These are phyloP conservation scores for Aspergillus hortae DNA, from an alignment of 2,329 filamentous ascomycete genomes.

Conservation along the genomic window DNA sequence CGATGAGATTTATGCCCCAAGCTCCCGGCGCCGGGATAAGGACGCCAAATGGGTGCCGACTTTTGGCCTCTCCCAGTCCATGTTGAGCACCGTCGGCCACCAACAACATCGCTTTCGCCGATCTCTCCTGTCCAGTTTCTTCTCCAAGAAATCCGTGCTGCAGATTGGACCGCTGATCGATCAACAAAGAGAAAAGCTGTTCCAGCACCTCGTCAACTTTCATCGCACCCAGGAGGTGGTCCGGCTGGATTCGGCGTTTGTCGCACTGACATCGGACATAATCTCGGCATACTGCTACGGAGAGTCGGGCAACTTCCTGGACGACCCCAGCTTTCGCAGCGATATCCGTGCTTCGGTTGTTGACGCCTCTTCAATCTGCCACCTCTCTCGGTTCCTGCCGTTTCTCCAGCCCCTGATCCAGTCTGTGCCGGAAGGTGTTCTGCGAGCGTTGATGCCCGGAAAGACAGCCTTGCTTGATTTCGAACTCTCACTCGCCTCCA, in stretches of 20 bases:
- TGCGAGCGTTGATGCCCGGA: neutral
- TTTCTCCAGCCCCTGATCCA: neutral
- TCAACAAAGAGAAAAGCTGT: constrained; percentile 19
- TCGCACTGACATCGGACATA: constrained; percentile 33
- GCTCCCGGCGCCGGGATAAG: constrained; percentile 21
- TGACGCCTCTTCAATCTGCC: constrained; percentile 21
- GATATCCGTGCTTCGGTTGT: constrained; percentile 17
- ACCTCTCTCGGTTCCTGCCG: constrained; percentile 17
- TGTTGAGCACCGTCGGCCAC: constrained; percentile 35
- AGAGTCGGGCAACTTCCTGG: constrained; percentile 28
- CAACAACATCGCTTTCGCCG: constrained; percentile 42
- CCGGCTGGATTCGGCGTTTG: constrained; percentile 16
- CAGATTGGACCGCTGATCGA: constrained; percentile 34
- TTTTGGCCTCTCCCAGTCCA: constrained; percentile 12
- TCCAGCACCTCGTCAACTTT: constrained; percentile 10
- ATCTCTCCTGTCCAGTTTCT: constrained; percentile 36
- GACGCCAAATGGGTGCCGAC: constrained; percentile 11
- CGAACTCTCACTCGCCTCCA: constrained; percentile 8
- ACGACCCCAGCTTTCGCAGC: constrained; percentile 21
- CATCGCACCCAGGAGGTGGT: constrained; percentile 7
- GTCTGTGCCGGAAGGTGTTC: neutral
- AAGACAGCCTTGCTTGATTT: constrained; percentile 13
- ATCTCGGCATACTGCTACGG: constrained; percentile 38
- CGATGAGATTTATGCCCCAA: constrained; percentile 28
- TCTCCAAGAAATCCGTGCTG: constrained; percentile 39